Evolutionary conservation across 2,329 filamentous ascomycete genomes (phyloP).

Genomic region (Xylariomycetidae sp.): DNA sequence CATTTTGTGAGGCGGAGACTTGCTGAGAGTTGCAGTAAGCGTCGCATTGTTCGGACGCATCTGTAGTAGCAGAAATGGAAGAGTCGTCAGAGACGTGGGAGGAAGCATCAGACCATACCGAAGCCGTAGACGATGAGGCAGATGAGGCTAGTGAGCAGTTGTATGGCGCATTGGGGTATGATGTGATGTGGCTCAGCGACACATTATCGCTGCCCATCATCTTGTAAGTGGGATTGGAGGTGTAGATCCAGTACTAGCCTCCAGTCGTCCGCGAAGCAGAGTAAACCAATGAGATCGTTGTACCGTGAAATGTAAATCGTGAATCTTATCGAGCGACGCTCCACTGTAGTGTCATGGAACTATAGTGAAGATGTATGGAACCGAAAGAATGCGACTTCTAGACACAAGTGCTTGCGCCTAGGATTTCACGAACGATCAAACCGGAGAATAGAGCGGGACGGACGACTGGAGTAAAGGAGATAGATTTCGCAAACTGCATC

Average conservation of each 20-base stretch:
- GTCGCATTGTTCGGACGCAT: slow-evolving; percentile 44
- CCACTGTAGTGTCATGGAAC: slow-evolving; percentile 31
- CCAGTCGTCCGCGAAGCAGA: slow-evolving; percentile 53
- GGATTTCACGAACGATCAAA: slow-evolving; percentile 52
- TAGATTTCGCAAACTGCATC: slow-evolving; percentile 54
- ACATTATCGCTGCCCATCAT: slow-evolving; percentile 53
- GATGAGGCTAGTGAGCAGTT: slow-evolving; percentile 68
- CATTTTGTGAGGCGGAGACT: slow-evolving; percentile 27
- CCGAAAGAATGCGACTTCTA: slow-evolving; percentile 42
- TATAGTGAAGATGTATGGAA: slow-evolving; percentile 34
- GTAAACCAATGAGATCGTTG: slow-evolving; percentile 45
- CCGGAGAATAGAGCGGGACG: slow-evolving; percentile 57
- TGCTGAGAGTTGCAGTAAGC: slow-evolving; percentile 33
- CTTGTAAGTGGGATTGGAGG: slow-evolving; percentile 38
- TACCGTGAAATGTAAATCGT: slow-evolving; percentile 27
- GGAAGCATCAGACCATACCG: slow-evolving; percentile 71
- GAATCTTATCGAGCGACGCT: slow-evolving; percentile 38
- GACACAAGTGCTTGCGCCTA: slow-evolving; percentile 36
- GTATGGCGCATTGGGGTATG: slow-evolving; percentile 55
- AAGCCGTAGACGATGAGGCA: slow-evolving; percentile 70
- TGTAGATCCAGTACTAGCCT: slow-evolving; percentile 30
- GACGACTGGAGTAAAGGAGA: slow-evolving; percentile 54
- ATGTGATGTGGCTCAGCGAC: slow-evolving; percentile 47
- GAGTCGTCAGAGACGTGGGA: slow-evolving; percentile 68
- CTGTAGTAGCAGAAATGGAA: slow-evolving; percentile 56